These are phyloP conservation scores for Sugiyamaella pinicola DNA, from an alignment of 1,139 yeast species.

Conservation along the genomic window DNA sequence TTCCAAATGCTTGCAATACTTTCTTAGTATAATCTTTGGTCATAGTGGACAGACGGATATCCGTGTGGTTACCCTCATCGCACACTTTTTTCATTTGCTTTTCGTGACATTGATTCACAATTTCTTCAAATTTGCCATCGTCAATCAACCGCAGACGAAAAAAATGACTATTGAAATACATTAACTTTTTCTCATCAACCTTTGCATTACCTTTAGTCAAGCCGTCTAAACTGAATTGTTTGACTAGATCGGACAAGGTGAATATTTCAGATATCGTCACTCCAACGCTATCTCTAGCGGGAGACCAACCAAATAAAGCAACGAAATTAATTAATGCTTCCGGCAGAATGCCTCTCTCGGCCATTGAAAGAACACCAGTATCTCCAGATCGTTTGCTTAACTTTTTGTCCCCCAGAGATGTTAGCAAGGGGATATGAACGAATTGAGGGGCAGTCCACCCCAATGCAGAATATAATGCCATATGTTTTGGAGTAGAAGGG, in stretches of 20 bases:
- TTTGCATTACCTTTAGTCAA: slow-evolving; percentile 93
- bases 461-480: slow-evolving; percentile 81
- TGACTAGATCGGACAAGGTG: slow-evolving; percentile 55
- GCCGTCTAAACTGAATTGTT: slow-evolving; percentile 57
- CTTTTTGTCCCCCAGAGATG: slow-evolving; percentile 73
- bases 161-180: slow-evolving; percentile 74
- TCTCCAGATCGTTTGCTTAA: slow-evolving; percentile 86
- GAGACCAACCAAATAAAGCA: slow-evolving; percentile 94
- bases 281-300: slow-evolving; percentile 54
- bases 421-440: slow-evolving; percentile 86
- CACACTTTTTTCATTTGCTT: neutral
- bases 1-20: slow-evolving; percentile 27
- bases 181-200: slow-evolving; percentile 75
- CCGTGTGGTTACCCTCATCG: slow-evolving; percentile 16
- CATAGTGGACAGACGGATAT: slow-evolving; percentile 24
- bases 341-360: slow-evolving; percentile 66
- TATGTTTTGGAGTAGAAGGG: slow-evolving; percentile 92
- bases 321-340: slow-evolving; percentile 87
- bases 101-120: slow-evolving; percentile 26
- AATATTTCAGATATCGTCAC: slow-evolving; percentile 62
- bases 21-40: slow-evolving; percentile 27
- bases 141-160: slow-evolving; percentile 37
- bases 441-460: slow-evolving; percentile 84
- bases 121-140: slow-evolving; percentile 24
- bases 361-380: slow-evolving; percentile 63